These are phyloP conservation scores for Claviceps spartinae DNA, from an alignment of 2,329 filamentous ascomycete genomes.

Conservation along the genomic window DNA sequence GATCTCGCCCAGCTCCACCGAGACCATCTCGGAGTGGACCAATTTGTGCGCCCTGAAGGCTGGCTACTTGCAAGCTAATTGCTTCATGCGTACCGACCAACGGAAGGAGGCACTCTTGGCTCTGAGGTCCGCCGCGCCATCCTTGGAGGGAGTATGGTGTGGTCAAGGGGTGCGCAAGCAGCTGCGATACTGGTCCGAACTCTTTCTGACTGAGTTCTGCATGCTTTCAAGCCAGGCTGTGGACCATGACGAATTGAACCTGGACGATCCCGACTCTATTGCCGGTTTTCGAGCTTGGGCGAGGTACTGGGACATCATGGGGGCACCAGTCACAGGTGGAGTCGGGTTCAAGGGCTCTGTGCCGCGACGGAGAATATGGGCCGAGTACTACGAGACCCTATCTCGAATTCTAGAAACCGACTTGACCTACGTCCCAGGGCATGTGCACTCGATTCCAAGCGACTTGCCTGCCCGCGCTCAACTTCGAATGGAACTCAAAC, in stretches of 20 bases:
- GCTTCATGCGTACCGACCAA: slow-evolving; percentile 35
- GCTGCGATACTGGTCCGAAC: slow-evolving; percentile 65
- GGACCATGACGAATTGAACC: slow-evolving; percentile 34
- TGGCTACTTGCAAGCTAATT: slow-evolving; percentile 61
- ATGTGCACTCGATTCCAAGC: slow-evolving; percentile 25
- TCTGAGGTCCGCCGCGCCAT: slow-evolving; percentile 52
- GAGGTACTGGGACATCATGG: slow-evolving; percentile 48
- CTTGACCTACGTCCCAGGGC: slow-evolving; percentile 43
- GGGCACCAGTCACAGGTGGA: slow-evolving; percentile 35
- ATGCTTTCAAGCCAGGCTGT: slow-evolving; percentile 51
- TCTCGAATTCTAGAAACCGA: slow-evolving; percentile 61
- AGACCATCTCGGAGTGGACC: slow-evolving; percentile 57
- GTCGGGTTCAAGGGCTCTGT: slow-evolving; percentile 45
- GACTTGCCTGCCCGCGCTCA: slow-evolving; percentile 45
- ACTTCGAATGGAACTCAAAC: slow-evolving; percentile 64
- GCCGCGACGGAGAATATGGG: slow-evolving; percentile 61
- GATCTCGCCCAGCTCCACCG: slow-evolving; percentile 36
- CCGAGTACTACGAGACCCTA: slow-evolving; percentile 67
- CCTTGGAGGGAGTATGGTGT: slow-evolving; percentile 40
- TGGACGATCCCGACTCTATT: slow-evolving; percentile 39
- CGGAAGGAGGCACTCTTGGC: slow-evolving; percentile 48
- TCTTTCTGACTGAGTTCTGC: slow-evolving; percentile 62
- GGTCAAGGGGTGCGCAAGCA: slow-evolving; percentile 46
- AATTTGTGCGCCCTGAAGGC: slow-evolving; percentile 69
- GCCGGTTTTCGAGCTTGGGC: slow-evolving; percentile 54